Percentiles rank a stretch among this genome's conserved stretches.
Conservation (phyloP, 176 grass and related monocot genomes). For the Guadua angustifolia region DNA sequence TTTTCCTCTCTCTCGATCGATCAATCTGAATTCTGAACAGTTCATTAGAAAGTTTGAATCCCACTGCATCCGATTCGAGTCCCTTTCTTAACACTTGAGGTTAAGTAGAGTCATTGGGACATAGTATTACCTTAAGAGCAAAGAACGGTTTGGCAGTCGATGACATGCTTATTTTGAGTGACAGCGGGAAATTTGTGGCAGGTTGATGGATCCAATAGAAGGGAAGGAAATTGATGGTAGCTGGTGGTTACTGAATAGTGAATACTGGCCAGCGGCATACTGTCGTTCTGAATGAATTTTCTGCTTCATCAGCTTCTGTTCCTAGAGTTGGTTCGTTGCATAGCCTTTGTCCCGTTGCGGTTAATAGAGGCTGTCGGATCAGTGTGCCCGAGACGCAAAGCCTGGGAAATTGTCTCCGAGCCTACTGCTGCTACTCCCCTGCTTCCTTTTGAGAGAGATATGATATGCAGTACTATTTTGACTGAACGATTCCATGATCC, state of each 20-base stretch:
- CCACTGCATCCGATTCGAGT: too few relatives aligned
- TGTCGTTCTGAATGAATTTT: neutral
- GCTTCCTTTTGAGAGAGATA: neutral
- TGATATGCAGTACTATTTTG: neutral
- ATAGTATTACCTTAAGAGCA: neutral
- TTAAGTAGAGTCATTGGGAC: neutral
- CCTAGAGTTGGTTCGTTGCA: conserved; percentile 31
- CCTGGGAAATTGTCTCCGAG: conserved; percentile 34
- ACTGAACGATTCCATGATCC: neutral
- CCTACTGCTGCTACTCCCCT: neutral
- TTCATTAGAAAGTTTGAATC: neutral
- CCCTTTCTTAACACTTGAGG: too few relatives aligned
- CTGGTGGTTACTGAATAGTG: neutral
- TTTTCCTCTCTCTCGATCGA: too few relatives aligned
- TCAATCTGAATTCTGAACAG: neutral
- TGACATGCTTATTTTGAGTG: neutral
- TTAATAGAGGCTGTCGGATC: conserved; percentile 38
- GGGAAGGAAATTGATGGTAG: neutral
- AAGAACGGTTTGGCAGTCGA: neutral
- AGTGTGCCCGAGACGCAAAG: conserved; percentile 41
- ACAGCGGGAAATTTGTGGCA: neutral
- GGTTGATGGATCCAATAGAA: neutral
- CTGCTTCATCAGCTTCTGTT: neutral
- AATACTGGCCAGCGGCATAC: neutral
- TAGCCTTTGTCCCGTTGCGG: conserved; percentile 46